Conservation (phyloP, 805 yeast genomes). For the Candida bentonensis region DNA sequence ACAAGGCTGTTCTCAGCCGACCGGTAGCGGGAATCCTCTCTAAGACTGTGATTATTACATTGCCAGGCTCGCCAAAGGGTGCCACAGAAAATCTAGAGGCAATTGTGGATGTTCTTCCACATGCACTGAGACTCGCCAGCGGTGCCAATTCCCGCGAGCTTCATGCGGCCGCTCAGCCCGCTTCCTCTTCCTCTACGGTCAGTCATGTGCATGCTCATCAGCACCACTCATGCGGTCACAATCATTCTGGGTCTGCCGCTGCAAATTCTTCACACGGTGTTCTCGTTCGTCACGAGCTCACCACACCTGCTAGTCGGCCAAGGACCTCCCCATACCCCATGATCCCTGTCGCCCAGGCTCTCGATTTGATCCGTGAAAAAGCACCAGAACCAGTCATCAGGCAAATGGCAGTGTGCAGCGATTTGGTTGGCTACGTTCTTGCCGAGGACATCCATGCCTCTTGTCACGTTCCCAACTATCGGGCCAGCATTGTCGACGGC, state of each 20-base stretch:
- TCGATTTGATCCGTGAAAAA: slow-evolving; percentile 19
- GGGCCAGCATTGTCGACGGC: slow-evolving; percentile 46
- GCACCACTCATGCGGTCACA: too few species aligned
- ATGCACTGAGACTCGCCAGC: slow-evolving; percentile 28
- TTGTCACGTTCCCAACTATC: slow-evolving; percentile 31
- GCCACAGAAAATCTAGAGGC: slow-evolving; percentile 32
- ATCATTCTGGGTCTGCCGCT: too few species aligned
- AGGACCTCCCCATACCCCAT: slow-evolving; percentile 37
- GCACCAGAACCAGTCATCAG: slow-evolving; percentile 20
- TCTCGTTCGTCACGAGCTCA: slow-evolving; percentile 21
- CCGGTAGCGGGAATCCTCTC: slow-evolving; percentile 35
- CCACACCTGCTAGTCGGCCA: slow-evolving; percentile 29
- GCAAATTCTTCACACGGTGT: slow-evolving; percentile 27
- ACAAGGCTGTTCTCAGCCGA: slow-evolving; percentile 34
- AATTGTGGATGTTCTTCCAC: slow-evolving; percentile 25
- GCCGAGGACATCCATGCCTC: slow-evolving; percentile 30
- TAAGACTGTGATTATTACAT: slow-evolving; percentile 27
- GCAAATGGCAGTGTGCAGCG: slow-evolving; percentile 18
- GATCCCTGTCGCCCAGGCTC: slow-evolving; percentile 30
- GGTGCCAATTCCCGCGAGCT: slow-evolving; percentile 26
- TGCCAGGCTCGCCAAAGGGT: slow-evolving; percentile 42
- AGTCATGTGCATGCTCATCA: slow-evolving; percentile 7
- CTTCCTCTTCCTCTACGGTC: slow-evolving; percentile 5
- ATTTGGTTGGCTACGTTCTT: slow-evolving; percentile 26
- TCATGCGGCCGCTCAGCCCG: slow-evolving; percentile 18